These are phyloP conservation scores for Ophiocytium majus DNA, from an alignment of 352 stramenopile species.

Conservation along the genomic window DNA sequence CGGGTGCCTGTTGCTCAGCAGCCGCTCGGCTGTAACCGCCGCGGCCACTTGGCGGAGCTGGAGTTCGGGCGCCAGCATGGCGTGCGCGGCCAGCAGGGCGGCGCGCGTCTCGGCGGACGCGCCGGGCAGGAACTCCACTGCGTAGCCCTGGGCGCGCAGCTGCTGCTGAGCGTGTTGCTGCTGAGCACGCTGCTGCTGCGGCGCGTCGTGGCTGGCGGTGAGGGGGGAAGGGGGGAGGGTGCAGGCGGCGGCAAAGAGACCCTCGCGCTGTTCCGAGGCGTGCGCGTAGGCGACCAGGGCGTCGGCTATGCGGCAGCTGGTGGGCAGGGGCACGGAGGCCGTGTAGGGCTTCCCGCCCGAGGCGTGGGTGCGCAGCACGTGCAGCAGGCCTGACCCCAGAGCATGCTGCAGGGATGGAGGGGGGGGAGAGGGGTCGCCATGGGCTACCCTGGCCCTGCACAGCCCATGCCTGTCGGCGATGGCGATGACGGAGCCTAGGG, in stretches of 20 bases:
- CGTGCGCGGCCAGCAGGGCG: not conserved
- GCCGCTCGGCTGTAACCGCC: not conserved
- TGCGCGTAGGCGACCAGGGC: not conserved
- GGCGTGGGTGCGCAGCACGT: not conserved
- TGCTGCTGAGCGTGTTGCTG: no score
- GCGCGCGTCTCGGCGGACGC: not conserved
- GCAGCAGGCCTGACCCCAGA: not conserved
- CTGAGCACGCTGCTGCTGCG: no score
- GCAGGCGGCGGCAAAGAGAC: not conserved
- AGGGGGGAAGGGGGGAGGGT: not conserved
- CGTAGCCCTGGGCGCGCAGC: conserved; percentile 7
- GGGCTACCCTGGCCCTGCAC: not conserved
- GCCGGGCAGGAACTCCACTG: not conserved
- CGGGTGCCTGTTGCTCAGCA: not conserved
- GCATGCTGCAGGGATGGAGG: not conserved
- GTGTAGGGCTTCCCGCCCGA: not conserved
- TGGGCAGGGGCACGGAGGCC: not conserved
- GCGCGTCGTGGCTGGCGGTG: no score
- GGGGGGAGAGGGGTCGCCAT: not conserved
- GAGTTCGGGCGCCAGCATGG: not conserved
- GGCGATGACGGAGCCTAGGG: not conserved
- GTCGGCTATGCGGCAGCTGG: not conserved
- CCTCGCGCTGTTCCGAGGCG: not conserved
- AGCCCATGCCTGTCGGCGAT: not conserved
- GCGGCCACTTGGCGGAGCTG: not conserved